Evolutionary conservation across 106 monocot genomes (phyloP).

Genomic region (Platanthera guangdongensis): DNA sequence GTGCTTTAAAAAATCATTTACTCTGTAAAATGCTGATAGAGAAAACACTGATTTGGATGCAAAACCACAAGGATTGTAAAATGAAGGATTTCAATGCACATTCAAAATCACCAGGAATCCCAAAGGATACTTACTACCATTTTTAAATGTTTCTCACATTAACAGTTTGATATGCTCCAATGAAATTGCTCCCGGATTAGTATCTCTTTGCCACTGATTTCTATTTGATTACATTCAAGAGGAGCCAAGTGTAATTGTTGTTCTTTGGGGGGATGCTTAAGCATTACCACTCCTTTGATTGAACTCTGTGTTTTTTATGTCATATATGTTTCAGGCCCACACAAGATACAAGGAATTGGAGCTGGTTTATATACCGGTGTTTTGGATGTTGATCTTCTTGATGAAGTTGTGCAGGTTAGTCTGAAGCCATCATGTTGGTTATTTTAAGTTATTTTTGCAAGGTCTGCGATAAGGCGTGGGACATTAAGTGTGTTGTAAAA

Average conservation of each 20-base stretch:
- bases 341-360: conserved; percentile 71
- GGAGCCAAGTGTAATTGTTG: neutral
- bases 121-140: neutral
- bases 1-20: neutral
- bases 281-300: neutral
- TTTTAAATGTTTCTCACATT: neutral
- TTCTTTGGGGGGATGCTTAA: neutral
- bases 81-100: neutral
- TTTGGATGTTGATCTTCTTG: conserved; percentile 51
- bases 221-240: neutral
- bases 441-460: neutral
- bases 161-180: neutral
- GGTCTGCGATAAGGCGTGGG: neutral
- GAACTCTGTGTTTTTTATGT: neutral
- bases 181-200: neutral
- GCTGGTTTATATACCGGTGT: conserved; percentile 67
- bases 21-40: neutral
- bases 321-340: conserved; percentile 32
- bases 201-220: neutral
- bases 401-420: conserved; percentile 59
- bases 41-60: neutral
- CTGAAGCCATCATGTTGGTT: neutral
- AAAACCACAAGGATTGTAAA: neutral
- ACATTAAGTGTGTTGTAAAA: neutral
- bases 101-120: neutral